phyloP scores from a whole-genome alignment of 768 basidiomycete species.

The Tricholoma hemisulphureum region DNA sequence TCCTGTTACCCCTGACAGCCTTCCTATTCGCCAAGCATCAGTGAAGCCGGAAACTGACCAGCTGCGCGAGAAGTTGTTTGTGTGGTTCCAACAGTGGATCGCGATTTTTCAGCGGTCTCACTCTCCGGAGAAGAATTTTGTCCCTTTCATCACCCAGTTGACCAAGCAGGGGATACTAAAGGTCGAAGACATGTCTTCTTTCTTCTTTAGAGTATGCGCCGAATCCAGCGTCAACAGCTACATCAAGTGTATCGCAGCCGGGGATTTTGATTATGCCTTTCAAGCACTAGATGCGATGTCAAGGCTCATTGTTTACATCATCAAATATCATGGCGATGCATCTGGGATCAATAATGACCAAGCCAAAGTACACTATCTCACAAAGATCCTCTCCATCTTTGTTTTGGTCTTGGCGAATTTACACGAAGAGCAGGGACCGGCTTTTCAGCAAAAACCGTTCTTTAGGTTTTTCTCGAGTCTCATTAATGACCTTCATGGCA shows the following conservation, averaged over 20 bases:
- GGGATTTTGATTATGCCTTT: constrained; percentile 77
- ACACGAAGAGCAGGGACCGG: constrained; percentile 89
- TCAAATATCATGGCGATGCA: constrained; percentile 99
- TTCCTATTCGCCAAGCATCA: constrained; percentile 43
- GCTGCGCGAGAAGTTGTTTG: constrained; percentile 69
- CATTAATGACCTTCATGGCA: constrained; percentile 83
- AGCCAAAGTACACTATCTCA: constrained; percentile 94
- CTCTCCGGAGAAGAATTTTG: constrained; percentile 91
- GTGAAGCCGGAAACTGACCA: constrained; percentile 72
- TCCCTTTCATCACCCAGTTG: constrained; percentile 94
- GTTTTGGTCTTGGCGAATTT: constrained; percentile 92
- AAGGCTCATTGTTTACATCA: constrained; percentile 92
- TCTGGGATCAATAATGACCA: constrained; percentile 90
- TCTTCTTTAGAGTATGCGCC: constrained; percentile 98
- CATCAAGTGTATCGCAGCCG: constrained; percentile 66
- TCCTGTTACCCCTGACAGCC: constrained; percentile 35
- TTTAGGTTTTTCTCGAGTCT: constrained; percentile 98
- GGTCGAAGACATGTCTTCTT: constrained; percentile 92
- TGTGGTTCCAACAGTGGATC: constrained; percentile 96
- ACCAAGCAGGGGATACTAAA: constrained; percentile 96
- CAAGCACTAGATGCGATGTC: constrained; percentile 95
- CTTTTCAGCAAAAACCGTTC: constrained; percentile 97
- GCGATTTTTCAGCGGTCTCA: constrained; percentile 87
- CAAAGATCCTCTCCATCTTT: constrained; percentile 96
- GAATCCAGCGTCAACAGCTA: constrained; percentile 92